Percentiles rank a stretch among this genome's conserved stretches.
These are phyloP conservation scores for Phytopythium montanum DNA, from an alignment of 352 stramenopile species.

Conservation along the genomic window DNA sequence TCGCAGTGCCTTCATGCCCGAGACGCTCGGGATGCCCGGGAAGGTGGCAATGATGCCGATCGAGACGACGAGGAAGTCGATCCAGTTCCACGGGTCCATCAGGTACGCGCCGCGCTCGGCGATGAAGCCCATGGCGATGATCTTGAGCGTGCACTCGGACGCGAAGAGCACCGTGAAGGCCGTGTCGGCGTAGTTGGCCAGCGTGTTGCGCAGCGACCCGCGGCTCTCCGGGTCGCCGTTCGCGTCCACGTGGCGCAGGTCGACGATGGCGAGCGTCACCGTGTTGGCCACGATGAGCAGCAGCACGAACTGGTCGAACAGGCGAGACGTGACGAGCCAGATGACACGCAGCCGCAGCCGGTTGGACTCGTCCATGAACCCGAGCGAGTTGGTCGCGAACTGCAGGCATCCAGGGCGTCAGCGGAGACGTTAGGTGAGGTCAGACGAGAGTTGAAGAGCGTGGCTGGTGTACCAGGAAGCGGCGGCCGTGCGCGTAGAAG, in stretches of 20 bases:
- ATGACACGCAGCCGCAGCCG: constrained; percentile 36
- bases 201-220: constrained; percentile 38
- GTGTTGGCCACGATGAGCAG: constrained; percentile 78
- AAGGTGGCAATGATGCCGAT: constrained; percentile 47
- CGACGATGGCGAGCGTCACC: constrained; percentile 68
- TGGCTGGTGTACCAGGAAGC: constrained; percentile 29
- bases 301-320: constrained; percentile 75
- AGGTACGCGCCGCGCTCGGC: constrained; percentile 63
- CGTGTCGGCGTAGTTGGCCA: constrained; percentile 42
- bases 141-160: constrained; percentile 84
- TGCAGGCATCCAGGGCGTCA: constrained; percentile 3
- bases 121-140: constrained; percentile 80
- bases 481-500: constrained; percentile 50
- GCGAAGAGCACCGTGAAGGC: constrained; percentile 70
- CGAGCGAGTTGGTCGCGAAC: constrained; percentile 51
- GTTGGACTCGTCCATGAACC: constrained; percentile 45
- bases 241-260: constrained; percentile 42
- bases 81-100: constrained; percentile 85
- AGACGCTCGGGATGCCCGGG: constrained; percentile 40
- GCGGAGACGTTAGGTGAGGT: constrained; percentile 2
- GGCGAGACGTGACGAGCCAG: constrained; percentile 43
- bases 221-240: constrained; percentile 28
- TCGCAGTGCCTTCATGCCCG: constrained; percentile 30
- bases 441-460: background rate
- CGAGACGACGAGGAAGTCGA: constrained; percentile 88